Percentiles rank a stretch among this genome's conserved stretches.
Conservation (phyloP, 495 filamentous ascomycete genomes). For the Hypoxylon fragiforme region DNA sequence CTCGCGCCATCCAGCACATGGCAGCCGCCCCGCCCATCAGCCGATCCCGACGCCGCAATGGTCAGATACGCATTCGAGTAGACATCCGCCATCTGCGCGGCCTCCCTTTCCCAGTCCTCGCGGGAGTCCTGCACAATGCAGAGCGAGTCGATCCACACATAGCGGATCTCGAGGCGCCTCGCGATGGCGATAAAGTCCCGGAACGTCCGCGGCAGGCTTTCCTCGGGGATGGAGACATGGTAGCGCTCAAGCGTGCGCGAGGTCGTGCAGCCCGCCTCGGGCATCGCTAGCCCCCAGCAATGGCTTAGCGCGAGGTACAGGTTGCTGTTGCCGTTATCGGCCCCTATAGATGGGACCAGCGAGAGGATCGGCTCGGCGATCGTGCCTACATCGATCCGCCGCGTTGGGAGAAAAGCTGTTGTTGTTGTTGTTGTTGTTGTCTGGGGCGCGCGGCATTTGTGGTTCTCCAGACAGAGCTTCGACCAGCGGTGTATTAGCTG, state of each 20-base stretch:
- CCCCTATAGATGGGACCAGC: background rate
- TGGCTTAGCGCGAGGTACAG: background rate
- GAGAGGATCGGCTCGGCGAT: background rate
- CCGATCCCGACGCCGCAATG: background rate
- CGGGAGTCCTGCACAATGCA: background rate
- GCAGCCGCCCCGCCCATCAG: background rate
- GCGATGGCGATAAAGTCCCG: background rate
- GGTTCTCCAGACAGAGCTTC: background rate
- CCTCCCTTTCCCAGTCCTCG: background rate
- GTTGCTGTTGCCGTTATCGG: background rate
- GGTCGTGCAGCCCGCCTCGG: background rate
- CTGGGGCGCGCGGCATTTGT: background rate
- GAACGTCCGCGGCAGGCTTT: background rate
- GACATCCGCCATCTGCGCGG: background rate
- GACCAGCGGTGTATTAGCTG: background rate
- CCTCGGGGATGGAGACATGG: background rate
- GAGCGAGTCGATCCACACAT: background rate
- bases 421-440: too few species aligned
- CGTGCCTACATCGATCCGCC: background rate
- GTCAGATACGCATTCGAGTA: background rate
- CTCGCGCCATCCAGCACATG: background rate
- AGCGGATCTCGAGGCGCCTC: background rate
- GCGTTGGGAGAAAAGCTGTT: background rate
- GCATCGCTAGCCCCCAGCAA: background rate
- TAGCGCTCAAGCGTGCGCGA: background rate